Evolutionary conservation across 345 rosid genomes (phyloP).

Genomic region (Leavenworthia alabamica): DNA sequence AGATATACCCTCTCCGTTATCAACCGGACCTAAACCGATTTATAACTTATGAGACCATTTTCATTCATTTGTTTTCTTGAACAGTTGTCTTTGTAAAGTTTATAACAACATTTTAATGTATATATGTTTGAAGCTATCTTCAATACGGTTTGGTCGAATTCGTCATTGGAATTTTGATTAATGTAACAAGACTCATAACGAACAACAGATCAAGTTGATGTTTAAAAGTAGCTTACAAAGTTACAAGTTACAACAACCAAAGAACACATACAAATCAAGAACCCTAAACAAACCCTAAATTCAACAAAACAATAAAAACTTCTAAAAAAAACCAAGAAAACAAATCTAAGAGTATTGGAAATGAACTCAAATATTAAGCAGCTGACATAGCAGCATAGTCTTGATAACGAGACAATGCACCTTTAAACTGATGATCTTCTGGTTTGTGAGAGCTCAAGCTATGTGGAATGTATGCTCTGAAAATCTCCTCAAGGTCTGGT

Average conservation of each 20-base stretch:
- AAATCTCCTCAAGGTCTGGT: slow-evolving; percentile 53
- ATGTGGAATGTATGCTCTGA: slow-evolving; percentile 50
- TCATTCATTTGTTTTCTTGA: slow-evolving; percentile 1
- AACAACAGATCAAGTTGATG: slow-evolving; percentile 5
- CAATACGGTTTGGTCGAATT: not conserved
- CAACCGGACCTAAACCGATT: slow-evolving; percentile 21
- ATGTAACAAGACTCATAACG: no score
- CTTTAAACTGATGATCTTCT: slow-evolving; percentile 55
- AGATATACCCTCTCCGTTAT: slow-evolving; percentile 65
- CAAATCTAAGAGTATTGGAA: not conserved
- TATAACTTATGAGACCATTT: slow-evolving; percentile 4
- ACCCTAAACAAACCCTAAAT: slow-evolving; percentile 20
- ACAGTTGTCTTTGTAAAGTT: not conserved
- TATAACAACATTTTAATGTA: not conserved
- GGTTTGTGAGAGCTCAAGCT: slow-evolving; percentile 63
- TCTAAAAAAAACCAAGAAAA: slow-evolving; percentile 1
- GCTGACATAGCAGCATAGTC: slow-evolving; percentile 23
- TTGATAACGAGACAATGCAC: slow-evolving; percentile 53
- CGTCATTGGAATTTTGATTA: no score
- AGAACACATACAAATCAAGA: slow-evolving; percentile 11
- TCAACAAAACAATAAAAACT: slow-evolving; percentile 7
- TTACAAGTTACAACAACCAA: slow-evolving; percentile 24
- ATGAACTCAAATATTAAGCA: not conserved
- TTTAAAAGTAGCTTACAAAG: slow-evolving; percentile 13
- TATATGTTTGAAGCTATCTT: not conserved